These are phyloP conservation scores for Spathaspora gorwiae DNA, from an alignment of 805 yeast species.

Conservation along the genomic window DNA sequence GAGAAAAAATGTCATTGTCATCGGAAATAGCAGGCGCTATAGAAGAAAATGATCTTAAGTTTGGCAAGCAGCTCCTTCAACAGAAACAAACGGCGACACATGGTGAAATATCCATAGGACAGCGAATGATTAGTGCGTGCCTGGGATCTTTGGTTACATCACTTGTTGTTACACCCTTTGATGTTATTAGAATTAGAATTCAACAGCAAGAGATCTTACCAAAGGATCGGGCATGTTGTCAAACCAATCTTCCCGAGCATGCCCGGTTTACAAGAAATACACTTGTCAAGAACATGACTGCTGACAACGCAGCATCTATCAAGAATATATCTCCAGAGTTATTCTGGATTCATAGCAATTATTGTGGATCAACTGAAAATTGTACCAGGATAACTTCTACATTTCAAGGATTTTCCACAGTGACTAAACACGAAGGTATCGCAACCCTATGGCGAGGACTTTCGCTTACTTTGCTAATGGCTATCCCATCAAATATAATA, in stretches of 20 bases:
- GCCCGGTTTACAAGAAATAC: constrained; percentile 13
- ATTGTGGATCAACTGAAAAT: constrained; percentile 30
- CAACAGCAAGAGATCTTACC: constrained; percentile 71
- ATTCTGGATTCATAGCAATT: constrained; percentile 32
- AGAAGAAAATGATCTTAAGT: constrained; percentile 24
- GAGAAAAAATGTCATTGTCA: constrained; percentile 28
- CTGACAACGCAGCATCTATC: constrained; percentile 23
- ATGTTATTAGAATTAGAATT: constrained; percentile 69
- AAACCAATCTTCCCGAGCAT: constrained; percentile 9
- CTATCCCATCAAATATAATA: constrained; percentile 88
- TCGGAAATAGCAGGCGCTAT: constrained; percentile 40
- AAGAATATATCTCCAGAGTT: constrained; percentile 28
- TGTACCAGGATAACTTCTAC: constrained; percentile 64
- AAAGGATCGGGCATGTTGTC: constrained; percentile 22
- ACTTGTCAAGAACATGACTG: constrained; percentile 21
- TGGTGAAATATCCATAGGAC: constrained; percentile 40
- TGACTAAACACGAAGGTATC: constrained; percentile 69
- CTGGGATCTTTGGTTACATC: constrained; percentile 72
- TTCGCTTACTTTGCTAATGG: constrained; percentile 77
- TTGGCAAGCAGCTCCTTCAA: constrained; percentile 1
- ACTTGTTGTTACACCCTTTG: constrained; percentile 72
- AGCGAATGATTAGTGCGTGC: constrained; percentile 76
- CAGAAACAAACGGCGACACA: background rate
- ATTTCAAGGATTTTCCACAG: constrained; percentile 63
- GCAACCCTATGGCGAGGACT: constrained; percentile 85